Evolutionary conservation across 148 eudicot species (phyloP), one percentile per base, ranked within the genome.

Genomic region (Rhododendron griersonianum): DNA sequence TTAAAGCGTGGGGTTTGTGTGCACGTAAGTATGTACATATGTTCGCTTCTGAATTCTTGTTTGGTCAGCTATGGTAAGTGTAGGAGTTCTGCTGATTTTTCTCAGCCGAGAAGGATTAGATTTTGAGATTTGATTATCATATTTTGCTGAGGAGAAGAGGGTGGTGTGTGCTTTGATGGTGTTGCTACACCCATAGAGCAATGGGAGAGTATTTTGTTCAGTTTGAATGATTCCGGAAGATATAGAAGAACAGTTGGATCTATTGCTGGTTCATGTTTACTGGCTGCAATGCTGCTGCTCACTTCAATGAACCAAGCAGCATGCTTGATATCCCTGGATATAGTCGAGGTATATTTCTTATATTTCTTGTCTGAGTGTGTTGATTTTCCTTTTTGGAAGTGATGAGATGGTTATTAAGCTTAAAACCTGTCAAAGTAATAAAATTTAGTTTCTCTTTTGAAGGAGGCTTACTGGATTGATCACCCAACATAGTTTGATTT

Each of bases 181-280:
- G 65, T 41, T 21, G 89, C 74, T 83, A 87, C 84, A 78, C 86
- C 81, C 83, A 73, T 85, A 51, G 95, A 95, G 86, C 89, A 94
- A 82, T 95, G 96, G 98, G 99, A 96, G 86, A 79, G 85, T 39
- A 87, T 93, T 82, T 88, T 93, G 89, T 89, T 92, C 87, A 90
- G 90, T 45, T 86, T 96, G 81, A 93, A 92, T 84, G 98, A 95
- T 86, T 94, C 91, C 39, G 95, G 86, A 90, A 92, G 99, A 87
- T 95, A 94, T 77, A 91, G 98, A 81, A 89, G 90, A 81, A 93
- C 94, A 47, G 96, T 96, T 90, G 99, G 98, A 88, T 95, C 99
- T 18, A 88, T 94, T 87, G 93, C 91, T 74, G 89, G 91, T 59
- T 96, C 99, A 87, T 95, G 96, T 88, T 73, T 96, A 85, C 88